Base-by-base conservation (phyloP, 1,139 yeast genomes). In the Kodamaea suecica region DNA sequence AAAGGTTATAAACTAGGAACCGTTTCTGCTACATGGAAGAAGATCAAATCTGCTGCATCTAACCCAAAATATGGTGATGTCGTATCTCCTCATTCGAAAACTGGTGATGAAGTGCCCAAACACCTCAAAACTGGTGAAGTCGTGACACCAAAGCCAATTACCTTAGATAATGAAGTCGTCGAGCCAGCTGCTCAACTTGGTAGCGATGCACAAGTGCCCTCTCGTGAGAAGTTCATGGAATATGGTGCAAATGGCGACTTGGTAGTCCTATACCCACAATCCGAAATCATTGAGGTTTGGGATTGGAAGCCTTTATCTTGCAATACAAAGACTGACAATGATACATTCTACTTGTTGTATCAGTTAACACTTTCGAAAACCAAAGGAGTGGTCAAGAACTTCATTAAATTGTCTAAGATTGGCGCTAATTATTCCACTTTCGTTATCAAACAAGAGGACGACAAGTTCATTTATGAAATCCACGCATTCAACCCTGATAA, bases 201-300 rank as follows among this genome's bases (percentile, higher is more conserved):
- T 21, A 21, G 11, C 10, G 24, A 21, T n/a, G 10, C 24, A 21
- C n/a, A 8, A 8, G 6, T 24, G n/a, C n/a, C n/a, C n/a, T n/a
- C n/a, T n/a, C n/a, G n/a, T n/a, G 31, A 28, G 7, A 23, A 26
- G 17, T 31, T 37, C 13, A 30, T 64, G 24, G 70, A 61, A 33
- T 56, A 61, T 37, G 79, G 80, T 0, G 45, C 55, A 4, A 49
- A 58, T 34, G 80, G 81, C 2, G 80, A 76, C 37, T 41, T 76
- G 4, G 50, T 72, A 28, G 40, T 73, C 2, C 55, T 63, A 4
- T 65, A 55, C 42, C 57, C 60, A 1, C 26, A 34, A 3, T 45
- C 50, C 1, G 43, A 48, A 10, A 33, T 54, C 1, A 40, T 75
- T 11, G 78, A 76, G 42, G 53, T 75, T 3, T 77, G 81, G 80